These are phyloP conservation scores for Boletus tylopilopsis DNA, from an alignment of 768 basidiomycete species.

Conservation along the genomic window DNA sequence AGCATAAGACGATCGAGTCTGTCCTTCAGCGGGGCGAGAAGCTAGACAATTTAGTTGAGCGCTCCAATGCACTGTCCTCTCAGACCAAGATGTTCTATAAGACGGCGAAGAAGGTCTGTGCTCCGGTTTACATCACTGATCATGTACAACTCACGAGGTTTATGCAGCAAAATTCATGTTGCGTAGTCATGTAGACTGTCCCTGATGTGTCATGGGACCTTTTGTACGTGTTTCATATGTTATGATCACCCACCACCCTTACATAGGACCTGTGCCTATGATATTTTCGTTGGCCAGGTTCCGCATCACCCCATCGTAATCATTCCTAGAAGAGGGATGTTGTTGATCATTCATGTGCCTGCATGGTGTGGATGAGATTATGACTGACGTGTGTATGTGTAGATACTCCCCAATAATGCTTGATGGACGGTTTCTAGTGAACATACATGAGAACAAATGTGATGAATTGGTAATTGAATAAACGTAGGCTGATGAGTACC, in stretches of 20 bases:
- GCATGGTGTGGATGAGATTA: background rate
- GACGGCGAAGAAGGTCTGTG: constrained; percentile 93
- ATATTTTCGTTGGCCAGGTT: constrained; percentile 4
- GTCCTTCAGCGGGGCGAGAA: constrained; percentile 96
- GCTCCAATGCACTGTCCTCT: constrained; percentile 81
- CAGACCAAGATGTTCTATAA: constrained; percentile 99
- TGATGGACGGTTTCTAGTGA: no score
- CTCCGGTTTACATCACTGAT: background rate
- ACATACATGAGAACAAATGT: no score
- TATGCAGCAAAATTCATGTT: constrained; percentile 95
- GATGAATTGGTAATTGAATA: no score
- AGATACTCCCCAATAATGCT: no score
- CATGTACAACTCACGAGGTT: constrained; percentile 2
- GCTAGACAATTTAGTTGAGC: constrained; percentile 91
- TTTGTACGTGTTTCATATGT: constrained; percentile 19
- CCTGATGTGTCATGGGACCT: constrained; percentile 15
- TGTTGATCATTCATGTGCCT: background rate
- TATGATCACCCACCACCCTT: constrained; percentile 4
- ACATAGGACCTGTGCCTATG: constrained; percentile 4
- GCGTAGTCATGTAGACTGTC: constrained; percentile 68
- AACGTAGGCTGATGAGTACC: no score
- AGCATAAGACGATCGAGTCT: constrained; percentile 99
- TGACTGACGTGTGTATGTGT: background rate
- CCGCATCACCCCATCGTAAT: background rate
- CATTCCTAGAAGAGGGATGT: background rate